A percentile compares a stretch with the other conserved stretches of the same genome.
phyloP scores from a whole-genome alignment of 1,139 yeast species.

The Candida freyschussii region DNA sequence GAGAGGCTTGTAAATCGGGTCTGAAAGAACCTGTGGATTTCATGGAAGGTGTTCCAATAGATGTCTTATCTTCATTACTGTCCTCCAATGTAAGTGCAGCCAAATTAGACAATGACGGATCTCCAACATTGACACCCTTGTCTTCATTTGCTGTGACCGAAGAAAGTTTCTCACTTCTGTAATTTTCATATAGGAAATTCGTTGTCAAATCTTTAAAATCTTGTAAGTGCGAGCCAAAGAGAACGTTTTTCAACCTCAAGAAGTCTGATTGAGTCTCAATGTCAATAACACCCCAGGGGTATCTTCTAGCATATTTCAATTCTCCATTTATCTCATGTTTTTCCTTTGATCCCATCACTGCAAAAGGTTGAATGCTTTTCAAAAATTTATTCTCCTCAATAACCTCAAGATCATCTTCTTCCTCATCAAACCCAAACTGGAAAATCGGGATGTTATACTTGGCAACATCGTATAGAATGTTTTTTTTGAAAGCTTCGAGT shows the following conservation, averaged over 20 bases:
- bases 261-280: constrained; percentile 60
- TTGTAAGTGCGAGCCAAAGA: constrained; percentile 71
- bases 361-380: constrained; percentile 64
- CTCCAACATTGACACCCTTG: constrained; percentile 10
- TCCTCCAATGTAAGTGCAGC: constrained; percentile 43
- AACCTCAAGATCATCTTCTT: constrained; percentile 58
- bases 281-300: constrained; percentile 76
- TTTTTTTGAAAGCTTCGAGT: constrained; percentile 47
- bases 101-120: constrained; percentile 59
- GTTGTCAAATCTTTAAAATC: constrained; percentile 80
- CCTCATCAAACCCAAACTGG: constrained; percentile 52
- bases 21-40: constrained; percentile 15
- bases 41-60: constrained; percentile 25
- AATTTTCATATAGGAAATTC: constrained; percentile 72
- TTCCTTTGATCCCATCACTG: constrained; percentile 62
- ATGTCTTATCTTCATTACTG: constrained; percentile 9
- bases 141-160: constrained; percentile 31
- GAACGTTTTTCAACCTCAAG: constrained; percentile 55
- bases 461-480: constrained; percentile 54
- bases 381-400: constrained; percentile 61
- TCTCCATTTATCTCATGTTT: constrained; percentile 43
- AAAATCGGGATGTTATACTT: constrained; percentile 66
- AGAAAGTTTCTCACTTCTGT: constrained; percentile 65
- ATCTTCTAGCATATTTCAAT: constrained; percentile 54
- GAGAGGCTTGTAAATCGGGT: constrained; percentile 26